Percentiles rank a stretch among this genome's conserved stretches.
Evolutionary conservation across 306 rosid species (phyloP).

Genomic region (Urtica urens): DNA sequence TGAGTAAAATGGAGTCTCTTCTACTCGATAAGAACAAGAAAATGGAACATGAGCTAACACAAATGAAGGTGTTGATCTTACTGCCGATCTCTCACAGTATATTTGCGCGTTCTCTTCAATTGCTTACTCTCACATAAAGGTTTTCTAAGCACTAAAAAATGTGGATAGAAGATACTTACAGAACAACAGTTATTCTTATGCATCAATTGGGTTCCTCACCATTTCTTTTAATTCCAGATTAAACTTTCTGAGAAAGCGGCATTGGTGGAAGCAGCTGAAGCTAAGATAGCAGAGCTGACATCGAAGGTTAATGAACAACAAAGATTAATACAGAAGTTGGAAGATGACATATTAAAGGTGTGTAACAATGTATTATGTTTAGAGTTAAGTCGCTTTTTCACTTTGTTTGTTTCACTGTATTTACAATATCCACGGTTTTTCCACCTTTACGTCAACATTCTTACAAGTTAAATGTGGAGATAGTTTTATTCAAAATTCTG

Average conservation of each 20-base stretch:
- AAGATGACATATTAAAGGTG: constrained; percentile 95
- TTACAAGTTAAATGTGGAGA: too few species aligned
- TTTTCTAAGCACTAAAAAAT: neutral
- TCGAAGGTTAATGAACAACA: constrained; percentile 65
- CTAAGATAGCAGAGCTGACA: constrained; percentile 53
- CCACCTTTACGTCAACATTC: too few species aligned
- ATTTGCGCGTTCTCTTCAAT: neutral
- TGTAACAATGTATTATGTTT: constrained; percentile 14
- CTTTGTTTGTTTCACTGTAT: too few species aligned
- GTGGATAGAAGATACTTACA: neutral
- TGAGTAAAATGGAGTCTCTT: constrained; percentile 99
- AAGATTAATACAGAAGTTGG: constrained; percentile 82
- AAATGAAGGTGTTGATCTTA: constrained; percentile 51
- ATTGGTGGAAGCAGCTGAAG: constrained; percentile 62
- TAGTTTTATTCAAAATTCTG: too few species aligned
- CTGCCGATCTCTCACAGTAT: constrained; percentile 1
- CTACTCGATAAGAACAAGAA: constrained; percentile 97
- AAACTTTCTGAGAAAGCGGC: constrained; percentile 62
- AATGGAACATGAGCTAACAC: constrained; percentile 95
- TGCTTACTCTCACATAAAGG: neutral
- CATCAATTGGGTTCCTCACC: constrained; percentile 2
- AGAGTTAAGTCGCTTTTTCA: too few species aligned
- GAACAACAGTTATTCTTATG: neutral
- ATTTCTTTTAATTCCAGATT: constrained; percentile 40
- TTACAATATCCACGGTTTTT: too few species aligned